Evolutionary conservation across 352 stramenopile genomes (phyloP).

Genomic region (Phytophthora uliginosa): DNA sequence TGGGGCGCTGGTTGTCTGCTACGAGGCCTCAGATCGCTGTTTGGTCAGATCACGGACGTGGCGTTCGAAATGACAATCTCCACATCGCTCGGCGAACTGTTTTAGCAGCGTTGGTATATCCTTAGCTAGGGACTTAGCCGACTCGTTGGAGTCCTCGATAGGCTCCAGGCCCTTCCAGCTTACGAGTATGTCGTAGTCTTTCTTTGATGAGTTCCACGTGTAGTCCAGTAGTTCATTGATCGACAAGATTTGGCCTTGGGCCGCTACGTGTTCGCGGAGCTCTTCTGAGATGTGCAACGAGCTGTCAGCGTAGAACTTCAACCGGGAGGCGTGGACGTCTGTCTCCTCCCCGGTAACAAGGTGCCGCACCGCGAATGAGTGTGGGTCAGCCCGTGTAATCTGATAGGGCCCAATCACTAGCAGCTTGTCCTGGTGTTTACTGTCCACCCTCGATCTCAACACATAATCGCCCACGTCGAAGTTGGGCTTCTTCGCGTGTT

Average conservation of each 20-base stretch:
- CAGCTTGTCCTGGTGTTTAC: conserved; percentile 39
- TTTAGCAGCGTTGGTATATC: conserved; percentile 4
- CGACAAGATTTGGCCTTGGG: conserved; percentile 25
- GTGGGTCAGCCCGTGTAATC: conserved; percentile 23
- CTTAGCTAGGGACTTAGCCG: not conserved
- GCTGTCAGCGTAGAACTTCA: conserved; percentile 48
- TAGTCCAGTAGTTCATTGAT: conserved; percentile 9
- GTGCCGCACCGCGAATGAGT: conserved; percentile 34
- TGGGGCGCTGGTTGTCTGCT: not conserved
- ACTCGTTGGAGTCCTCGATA: conserved; percentile 29
- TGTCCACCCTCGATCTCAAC: conserved; percentile 38
- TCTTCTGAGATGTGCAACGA: conserved; percentile 38
- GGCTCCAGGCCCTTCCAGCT: conserved; percentile 21
- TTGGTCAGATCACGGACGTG: not conserved
- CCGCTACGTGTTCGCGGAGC: conserved; percentile 28
- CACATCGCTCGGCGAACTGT: not conserved
- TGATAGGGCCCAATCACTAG: conserved; percentile 38
- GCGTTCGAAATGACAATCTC: not conserved
- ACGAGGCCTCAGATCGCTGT: not conserved
- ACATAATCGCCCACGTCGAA: conserved; percentile 45
- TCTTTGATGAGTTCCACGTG: conserved; percentile 6
- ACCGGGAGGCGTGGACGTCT: conserved; percentile 32
- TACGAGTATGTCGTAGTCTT: conserved; percentile 15
- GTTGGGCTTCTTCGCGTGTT: conserved; percentile 11
- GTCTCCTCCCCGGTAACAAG: conserved; percentile 20